These are phyloP conservation scores for Ogataea parapolymorpha DNA, from an alignment of 805 yeast genomes.

Conservation along the genomic window DNA sequence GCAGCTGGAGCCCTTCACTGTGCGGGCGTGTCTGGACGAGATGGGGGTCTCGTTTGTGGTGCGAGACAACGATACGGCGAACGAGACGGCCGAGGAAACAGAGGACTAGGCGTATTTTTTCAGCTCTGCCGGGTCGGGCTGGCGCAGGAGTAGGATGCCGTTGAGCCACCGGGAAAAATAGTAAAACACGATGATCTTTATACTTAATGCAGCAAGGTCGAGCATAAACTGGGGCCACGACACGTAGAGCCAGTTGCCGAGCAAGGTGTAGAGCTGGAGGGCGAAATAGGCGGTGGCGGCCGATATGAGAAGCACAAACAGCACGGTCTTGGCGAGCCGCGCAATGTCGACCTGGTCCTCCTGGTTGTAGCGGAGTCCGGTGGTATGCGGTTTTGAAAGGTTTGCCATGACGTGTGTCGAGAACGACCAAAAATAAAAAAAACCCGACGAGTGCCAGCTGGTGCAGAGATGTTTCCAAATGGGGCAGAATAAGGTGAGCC, in stretches of 20 bases:
- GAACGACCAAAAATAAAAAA: background rate
- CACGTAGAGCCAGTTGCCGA: slow-evolving; percentile 10
- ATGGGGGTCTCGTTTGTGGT: slow-evolving; percentile 29
- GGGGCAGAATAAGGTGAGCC: slow-evolving; percentile 1
- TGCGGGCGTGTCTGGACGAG: slow-evolving; percentile 27
- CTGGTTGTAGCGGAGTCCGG: slow-evolving; percentile 7
- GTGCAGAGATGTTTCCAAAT: background rate
- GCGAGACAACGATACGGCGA: slow-evolving; percentile 2
- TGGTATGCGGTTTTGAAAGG: background rate
- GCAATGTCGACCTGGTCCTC: slow-evolving; percentile 8
- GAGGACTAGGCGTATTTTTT: slow-evolving; percentile 24
- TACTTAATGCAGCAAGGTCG: slow-evolving; percentile 16
- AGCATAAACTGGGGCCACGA: slow-evolving; percentile 5
- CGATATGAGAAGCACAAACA: slow-evolving; percentile 15
- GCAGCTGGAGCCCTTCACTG: slow-evolving; percentile 18
- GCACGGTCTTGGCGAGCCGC: slow-evolving; percentile 20
- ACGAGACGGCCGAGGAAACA: background rate
- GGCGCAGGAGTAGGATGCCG: slow-evolving; percentile 18
- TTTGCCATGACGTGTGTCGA: slow-evolving; percentile 3
- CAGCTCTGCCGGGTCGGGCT: slow-evolving; percentile 27
- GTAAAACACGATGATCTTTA: slow-evolving; percentile 17
- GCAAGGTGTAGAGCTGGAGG: slow-evolving; percentile 12
- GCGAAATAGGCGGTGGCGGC: slow-evolving; percentile 10
- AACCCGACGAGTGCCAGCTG: background rate
- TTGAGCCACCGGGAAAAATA: slow-evolving; percentile 23